These are phyloP conservation scores for Astrephomene gubernaculifera DNA, from an alignment of 139 green algal genomes.

Conservation along the genomic window DNA sequence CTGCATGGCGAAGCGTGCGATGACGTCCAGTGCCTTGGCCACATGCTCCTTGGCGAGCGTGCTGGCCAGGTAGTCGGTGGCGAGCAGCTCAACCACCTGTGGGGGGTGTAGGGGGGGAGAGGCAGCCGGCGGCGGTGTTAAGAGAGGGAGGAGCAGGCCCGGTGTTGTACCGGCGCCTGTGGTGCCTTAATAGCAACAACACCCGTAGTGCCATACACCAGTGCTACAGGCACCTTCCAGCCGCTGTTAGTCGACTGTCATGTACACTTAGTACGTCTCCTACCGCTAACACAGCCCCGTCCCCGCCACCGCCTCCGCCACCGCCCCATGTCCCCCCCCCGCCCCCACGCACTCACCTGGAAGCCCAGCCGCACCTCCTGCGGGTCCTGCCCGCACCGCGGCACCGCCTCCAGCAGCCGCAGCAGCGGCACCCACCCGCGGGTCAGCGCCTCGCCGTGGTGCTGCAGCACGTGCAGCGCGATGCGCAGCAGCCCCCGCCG, in stretches of 20 bases:
- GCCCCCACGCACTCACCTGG: conserved; percentile 56
- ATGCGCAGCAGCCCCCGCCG: conserved; percentile 77
- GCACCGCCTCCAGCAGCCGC: conserved; percentile 80
- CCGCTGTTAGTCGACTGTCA: too few species aligned
- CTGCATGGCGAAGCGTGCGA: conserved; percentile 69
- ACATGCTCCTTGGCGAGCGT: conserved; percentile 66
- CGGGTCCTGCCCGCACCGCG: conserved; percentile 54
- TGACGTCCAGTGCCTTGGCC: conserved; percentile 68
- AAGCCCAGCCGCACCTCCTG: conserved; percentile 74
- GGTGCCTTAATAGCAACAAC: too few species aligned
- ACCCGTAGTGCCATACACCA: too few species aligned
- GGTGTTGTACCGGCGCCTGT: too few species aligned
- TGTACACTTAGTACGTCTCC: too few species aligned
- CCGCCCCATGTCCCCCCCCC: too few species aligned
- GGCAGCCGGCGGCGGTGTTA: neutral
- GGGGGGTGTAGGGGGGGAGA: neutral
- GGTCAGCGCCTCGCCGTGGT: conserved; percentile 79
- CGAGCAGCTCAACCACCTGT: conserved; percentile 64
- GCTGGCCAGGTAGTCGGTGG: conserved; percentile 77
- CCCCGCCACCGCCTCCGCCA: too few species aligned
- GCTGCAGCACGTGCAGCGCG: conserved; percentile 79
- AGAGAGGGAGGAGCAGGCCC: neutral
- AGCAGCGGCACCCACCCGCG: conserved; percentile 85
- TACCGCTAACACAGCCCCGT: too few species aligned
- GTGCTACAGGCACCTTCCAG: too few species aligned